Conservation (phyloP, 345 rosid species). For the Eucalyptus cladocalyx region DNA sequence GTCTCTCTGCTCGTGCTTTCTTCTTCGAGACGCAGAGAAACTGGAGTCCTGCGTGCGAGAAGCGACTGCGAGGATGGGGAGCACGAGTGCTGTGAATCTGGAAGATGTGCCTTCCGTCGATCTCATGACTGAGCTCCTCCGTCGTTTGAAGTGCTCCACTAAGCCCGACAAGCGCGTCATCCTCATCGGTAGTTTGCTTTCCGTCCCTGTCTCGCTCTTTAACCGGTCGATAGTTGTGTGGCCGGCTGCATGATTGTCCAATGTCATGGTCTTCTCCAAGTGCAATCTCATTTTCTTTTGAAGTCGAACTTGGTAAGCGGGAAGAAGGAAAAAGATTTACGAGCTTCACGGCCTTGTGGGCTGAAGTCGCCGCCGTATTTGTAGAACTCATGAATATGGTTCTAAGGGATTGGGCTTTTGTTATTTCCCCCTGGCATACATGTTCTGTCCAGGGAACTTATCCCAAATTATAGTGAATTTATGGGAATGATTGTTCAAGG, state of each 20-base stretch:
- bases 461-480: not conserved
- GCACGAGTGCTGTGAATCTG: conserved; percentile 15
- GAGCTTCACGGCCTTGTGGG: not conserved
- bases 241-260: not conserved
- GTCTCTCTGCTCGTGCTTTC: not conserved
- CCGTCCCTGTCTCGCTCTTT: not conserved
- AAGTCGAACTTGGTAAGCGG: not conserved
- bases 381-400: not conserved
- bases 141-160: conserved; percentile 82
- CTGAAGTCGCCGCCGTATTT: not conserved
- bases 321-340: not conserved
- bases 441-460: not conserved
- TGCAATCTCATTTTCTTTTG: not conserved
- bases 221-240: not conserved
- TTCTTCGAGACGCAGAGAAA: not conserved
- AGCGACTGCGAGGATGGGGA: not conserved
- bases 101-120: conserved; percentile 74
- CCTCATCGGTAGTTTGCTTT: conserved; percentile 48
- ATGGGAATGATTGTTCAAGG: not conserved
- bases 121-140: conserved; percentile 92
- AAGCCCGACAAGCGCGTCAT: conserved; percentile 93
- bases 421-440: not conserved
- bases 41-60: not conserved
- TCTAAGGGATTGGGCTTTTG: not conserved
- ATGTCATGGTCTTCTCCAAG: not conserved